Evolutionary conservation across 2,329 filamentous ascomycete genomes (phyloP).

Genomic region (Zelopaecilomyces penicillatus): DNA sequence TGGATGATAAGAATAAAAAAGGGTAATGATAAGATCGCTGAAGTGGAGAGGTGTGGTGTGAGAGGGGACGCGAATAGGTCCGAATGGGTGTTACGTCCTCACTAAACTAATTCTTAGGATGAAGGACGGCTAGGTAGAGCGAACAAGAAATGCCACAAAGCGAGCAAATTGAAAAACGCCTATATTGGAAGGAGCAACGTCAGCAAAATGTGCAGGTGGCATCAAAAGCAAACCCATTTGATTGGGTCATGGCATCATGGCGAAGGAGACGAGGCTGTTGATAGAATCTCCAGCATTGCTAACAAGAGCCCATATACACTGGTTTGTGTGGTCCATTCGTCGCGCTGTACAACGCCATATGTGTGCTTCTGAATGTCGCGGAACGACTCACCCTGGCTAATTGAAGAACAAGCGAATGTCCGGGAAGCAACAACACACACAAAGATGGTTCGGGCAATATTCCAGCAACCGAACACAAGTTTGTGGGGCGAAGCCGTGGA

Average conservation of each 20-base stretch:
- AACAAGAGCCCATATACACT: too few relatives aligned
- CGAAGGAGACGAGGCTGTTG: too few relatives aligned
- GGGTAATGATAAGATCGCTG: neutral
- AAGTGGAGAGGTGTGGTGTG: neutral
- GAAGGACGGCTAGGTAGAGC: neutral
- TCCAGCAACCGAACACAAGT: slow-evolving; percentile 28
- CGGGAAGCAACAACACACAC: slow-evolving; percentile 9
- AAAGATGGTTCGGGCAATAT: slow-evolving; percentile 27
- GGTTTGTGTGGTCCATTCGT: too few relatives aligned
- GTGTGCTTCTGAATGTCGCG: neutral
- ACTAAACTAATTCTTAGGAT: slow-evolving; percentile 5
- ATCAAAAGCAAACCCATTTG: too few relatives aligned
- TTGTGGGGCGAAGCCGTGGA: slow-evolving; percentile 11
- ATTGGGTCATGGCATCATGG: too few relatives aligned
- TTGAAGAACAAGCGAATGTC: neutral
- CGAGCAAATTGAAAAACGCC: too few relatives aligned
- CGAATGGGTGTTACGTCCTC: neutral
- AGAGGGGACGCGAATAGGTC: neutral
- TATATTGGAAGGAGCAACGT: slow-evolving; percentile 7
- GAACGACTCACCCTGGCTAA: too few relatives aligned
- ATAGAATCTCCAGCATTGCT: too few relatives aligned
- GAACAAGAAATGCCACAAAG: neutral
- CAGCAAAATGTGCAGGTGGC: slow-evolving; percentile 1
- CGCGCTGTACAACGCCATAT: too few relatives aligned
- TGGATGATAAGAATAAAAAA: neutral